Percentiles rank a stretch among this genome's conserved stretches.
These are phyloP conservation scores for Oryza brachyantha DNA, from an alignment of 176 grass and related monocot species.

Conservation along the genomic window DNA sequence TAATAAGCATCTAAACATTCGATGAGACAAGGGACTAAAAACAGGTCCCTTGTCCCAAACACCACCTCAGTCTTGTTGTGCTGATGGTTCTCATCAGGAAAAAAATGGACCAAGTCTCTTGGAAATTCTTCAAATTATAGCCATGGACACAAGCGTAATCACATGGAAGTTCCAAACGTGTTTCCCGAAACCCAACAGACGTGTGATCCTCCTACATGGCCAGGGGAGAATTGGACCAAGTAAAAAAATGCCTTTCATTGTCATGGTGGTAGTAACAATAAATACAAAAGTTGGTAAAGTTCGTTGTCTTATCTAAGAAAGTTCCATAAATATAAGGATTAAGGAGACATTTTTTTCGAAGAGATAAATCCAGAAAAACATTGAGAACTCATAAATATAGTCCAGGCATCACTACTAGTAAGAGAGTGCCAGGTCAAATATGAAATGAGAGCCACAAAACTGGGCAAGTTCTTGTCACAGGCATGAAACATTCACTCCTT, in stretches of 20 bases:
- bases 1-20: no score
- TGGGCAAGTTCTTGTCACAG: not conserved
- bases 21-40: no score
- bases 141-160: not conserved
- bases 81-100: not conserved
- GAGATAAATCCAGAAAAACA: conserved; percentile 17
- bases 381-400: not conserved
- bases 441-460: conserved; percentile 36
- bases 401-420: conserved; percentile 22
- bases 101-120: not conserved
- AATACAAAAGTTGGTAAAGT: not conserved
- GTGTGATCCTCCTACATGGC: conserved; percentile 23
- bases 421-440: conserved; percentile 32
- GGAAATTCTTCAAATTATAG: not conserved
- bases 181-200: conserved; percentile 17
- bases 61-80: no score
- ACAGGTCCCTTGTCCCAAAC: no score
- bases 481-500: not conserved
- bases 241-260: conserved; percentile 4
- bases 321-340: not conserved
- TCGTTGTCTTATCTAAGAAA: conserved; percentile 9
- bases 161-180: conserved; percentile 10
- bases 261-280: conserved; percentile 1
- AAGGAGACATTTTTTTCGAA: conserved; percentile 1
- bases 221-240: conserved; percentile 5